These are phyloP conservation scores for Heterobasidion irregulare DNA, from an alignment of 1,284 basidiomycete species.

Conservation along the genomic window DNA sequence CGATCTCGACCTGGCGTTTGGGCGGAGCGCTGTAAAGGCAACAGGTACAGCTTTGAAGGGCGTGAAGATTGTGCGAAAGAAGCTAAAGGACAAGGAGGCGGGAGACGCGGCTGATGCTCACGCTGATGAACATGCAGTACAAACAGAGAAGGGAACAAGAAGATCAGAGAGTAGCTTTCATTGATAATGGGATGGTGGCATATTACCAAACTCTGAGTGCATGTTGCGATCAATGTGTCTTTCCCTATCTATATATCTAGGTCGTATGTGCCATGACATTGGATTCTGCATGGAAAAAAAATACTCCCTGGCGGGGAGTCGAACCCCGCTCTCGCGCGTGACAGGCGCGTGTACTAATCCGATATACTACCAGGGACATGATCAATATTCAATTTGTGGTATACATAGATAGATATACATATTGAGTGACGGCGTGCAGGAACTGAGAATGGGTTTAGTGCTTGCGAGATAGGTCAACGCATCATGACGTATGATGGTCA, in stretches of 20 bases:
- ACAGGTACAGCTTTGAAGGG: background rate
- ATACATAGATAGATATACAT: background rate
- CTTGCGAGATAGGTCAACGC: too few relatives aligned
- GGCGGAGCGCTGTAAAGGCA: background rate
- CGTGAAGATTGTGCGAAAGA: conserved; percentile 3
- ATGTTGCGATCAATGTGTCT: too few relatives aligned
- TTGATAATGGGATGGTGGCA: too few relatives aligned
- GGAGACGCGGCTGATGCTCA: too few relatives aligned
- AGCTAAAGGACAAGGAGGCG: background rate
- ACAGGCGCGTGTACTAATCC: conserved; percentile 17
- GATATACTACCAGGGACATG: conserved; percentile 15
- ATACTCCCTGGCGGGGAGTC: conserved; percentile 30
- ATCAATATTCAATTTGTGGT: background rate
- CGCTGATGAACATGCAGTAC: too few relatives aligned
- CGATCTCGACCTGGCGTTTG: background rate
- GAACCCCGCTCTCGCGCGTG: conserved; percentile 34
- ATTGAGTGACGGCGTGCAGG: background rate
- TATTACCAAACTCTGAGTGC: too few relatives aligned
- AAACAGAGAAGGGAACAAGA: too few relatives aligned
- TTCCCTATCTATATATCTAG: too few relatives aligned
- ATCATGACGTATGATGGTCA: background rate
- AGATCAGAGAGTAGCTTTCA: too few relatives aligned
- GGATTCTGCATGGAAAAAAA: background rate
- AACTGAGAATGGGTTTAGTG: too few relatives aligned
- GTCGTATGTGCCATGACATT: too few relatives aligned